Evolutionary conservation across 805 yeast genomes (phyloP), one percentile per base, ranked within the genome.

Genomic region (Komagataella mondaviorum): DNA sequence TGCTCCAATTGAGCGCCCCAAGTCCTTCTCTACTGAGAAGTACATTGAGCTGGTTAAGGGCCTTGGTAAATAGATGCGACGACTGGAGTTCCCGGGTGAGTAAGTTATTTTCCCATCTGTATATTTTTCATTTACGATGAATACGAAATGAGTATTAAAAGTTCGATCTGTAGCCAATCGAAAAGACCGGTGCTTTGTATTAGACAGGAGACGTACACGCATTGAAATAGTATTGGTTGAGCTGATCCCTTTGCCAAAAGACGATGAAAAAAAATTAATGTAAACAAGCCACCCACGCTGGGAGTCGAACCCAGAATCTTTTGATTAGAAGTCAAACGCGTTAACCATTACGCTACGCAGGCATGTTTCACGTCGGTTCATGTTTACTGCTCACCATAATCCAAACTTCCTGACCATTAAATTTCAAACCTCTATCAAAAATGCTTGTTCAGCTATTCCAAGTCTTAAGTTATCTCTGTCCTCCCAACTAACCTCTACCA

Each of bases 11-110:
- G 95, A 85, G 75, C 84, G 95, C 75, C 93, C 93, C 72, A 85
- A 85, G 73, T 83, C 95, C 56, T 87, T 88, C 88, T 86, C 95
- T 55, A 88, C 96, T 58, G 91, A 88, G 73, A 88, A 88, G 74
- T 87, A 85, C 77, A 82, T 80, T 66, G 88, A 87, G 76, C 73
- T 88, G 68, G 95, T 84, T 63, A 74, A 56, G 54, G 55, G 60
- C 49, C 53, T 66, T 48, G 54, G 24, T 22, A 45, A 45, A 18
- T 45, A 45, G 23, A 45, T 45, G 47, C 18, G 39, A 30, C 12
- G 39, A 30, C 39, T 8, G 39, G 39, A 14, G 10, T 14, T 10
- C 14, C 39, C 39, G n/a, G 39, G 39, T 30, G 10, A 30, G 39
- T 30, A 14, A 30, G 14, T 30, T 30, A 14, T 30, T 30, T 14